phyloP scores from a whole-genome alignment of 2,329 filamentous ascomycete genomes.

The Eurotiales sp. region DNA sequence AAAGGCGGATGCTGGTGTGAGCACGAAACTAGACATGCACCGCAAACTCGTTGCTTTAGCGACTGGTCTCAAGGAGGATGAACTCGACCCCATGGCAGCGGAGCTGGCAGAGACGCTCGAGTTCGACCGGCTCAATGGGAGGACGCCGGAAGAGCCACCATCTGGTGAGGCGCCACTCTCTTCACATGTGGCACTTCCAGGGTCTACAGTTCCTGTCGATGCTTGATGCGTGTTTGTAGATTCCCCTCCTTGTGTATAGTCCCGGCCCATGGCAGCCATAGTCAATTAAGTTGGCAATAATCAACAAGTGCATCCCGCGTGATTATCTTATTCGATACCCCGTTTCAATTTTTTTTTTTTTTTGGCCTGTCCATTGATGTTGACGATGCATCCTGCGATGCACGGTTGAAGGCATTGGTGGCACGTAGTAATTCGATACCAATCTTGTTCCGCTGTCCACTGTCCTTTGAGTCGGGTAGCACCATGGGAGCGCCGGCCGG shows the following conservation, averaged over 20 bases:
- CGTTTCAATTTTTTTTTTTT: neutral
- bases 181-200: constrained; percentile 22
- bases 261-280: neutral
- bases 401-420: too few species aligned
- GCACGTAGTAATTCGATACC: too few species aligned
- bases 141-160: constrained; percentile 25
- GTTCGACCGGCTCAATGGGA: constrained; percentile 40
- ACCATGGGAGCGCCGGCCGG: too few species aligned
- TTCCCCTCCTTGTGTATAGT: neutral
- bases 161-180: too few species aligned
- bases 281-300: neutral
- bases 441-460: too few species aligned
- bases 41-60: constrained; percentile 45
- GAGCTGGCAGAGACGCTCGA: constrained; percentile 45
- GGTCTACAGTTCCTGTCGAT: constrained; percentile 31
- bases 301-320: neutral
- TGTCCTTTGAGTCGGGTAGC: too few species aligned
- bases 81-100: constrained; percentile 45
- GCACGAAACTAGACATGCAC: constrained; percentile 45
- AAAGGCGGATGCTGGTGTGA: constrained; percentile 43
- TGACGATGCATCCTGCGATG: too few species aligned
- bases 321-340: too few species aligned
- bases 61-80: constrained; percentile 45
- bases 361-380: too few species aligned
- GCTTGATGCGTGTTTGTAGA: constrained; percentile 12